Base-by-base conservation (phyloP, 2,329 filamentous ascomycete genomes). In the Hortaea werneckii region DNA sequence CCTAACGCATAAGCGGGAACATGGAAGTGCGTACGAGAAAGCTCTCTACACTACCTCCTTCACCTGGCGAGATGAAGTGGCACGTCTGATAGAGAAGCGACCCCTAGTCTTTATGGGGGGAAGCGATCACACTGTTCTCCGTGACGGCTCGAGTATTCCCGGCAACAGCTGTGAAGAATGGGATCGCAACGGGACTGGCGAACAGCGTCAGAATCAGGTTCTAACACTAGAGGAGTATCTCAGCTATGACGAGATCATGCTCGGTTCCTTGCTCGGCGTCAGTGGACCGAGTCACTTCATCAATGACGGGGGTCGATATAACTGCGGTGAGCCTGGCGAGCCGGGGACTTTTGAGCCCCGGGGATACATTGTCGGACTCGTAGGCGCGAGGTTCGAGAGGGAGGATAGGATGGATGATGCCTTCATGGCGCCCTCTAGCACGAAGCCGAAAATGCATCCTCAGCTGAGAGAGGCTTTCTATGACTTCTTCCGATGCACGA, bases 161-260 rank as follows among this genome's bases (percentile, higher is more conserved):
- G 8, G 13, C 3, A 13, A 46, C 9, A 38, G 29, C 4, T 35
- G 42, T 7, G 13, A 47, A 34, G 50, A 61, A 40, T 62, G 60
- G 59, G 60, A 63, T 43, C 54, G 40, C 5, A 35, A 46, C 11
- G 47, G 42, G 4, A 41, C 45, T 5, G 29, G 48, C 30, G 46
- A 58, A 37, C 52, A 62, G 41, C 28, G 51, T 27, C 30, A 46
- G 37, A 58, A 60, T 41, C 47, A 41, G 35, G n/a, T 40, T 32
- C 42, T 57, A 13, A 46, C 40, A 4, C 47, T 64, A 12, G 46
- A 56, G 4, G 47, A 58, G 6, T 64, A 63, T 45, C 52, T 64
- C 7, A 56, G 50, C 34, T 64, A 64, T 45, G 61, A 64, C 41
- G 62, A 64, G 40, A 63, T 64, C 28, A 59, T 64, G 58, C 54